phyloP scores from a whole-genome alignment of 2,329 filamentous ascomycete genomes.

The Diaporthe citriasiana region DNA sequence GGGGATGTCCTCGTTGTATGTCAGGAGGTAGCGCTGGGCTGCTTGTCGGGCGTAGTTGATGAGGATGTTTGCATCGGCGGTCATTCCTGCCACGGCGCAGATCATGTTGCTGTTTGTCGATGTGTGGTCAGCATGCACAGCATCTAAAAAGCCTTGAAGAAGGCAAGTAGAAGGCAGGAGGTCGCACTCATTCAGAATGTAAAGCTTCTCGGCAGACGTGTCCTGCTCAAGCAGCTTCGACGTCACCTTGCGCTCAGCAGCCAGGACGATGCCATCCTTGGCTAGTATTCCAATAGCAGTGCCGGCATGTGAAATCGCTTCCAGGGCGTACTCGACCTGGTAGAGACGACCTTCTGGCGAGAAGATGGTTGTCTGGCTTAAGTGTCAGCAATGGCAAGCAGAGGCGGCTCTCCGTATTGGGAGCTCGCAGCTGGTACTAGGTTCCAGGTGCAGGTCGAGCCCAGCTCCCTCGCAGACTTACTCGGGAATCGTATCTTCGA shows the following conservation, averaged over 20 bases:
- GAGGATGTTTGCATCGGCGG: conserved; percentile 98
- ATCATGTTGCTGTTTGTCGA: conserved; percentile 91
- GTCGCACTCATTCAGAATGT: conserved; percentile 95
- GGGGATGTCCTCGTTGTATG: conserved; percentile 99
- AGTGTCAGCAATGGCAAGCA: conserved; percentile 40
- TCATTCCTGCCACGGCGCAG: conserved; percentile 99
- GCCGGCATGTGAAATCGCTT: conserved; percentile 98
- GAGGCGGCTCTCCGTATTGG: not conserved
- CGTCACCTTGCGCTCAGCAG: conserved; percentile 98
- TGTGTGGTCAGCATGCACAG: conserved; percentile 26
- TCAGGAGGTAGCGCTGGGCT: conserved; percentile 96
- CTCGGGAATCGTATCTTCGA: conserved; percentile 96
- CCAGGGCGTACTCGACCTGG: conserved; percentile 98
- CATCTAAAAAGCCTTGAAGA: not conserved
- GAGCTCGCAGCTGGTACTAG: conserved; percentile 10
- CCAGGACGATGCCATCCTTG: conserved; percentile 97
- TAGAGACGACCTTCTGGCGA: conserved; percentile 98
- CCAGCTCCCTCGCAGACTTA: conserved; percentile 63
- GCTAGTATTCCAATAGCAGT: conserved; percentile 97
- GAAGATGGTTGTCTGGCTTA: conserved; percentile 94
- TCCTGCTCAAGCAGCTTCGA: conserved; percentile 99
- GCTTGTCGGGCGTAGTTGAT: conserved; percentile 99
- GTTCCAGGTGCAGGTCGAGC: conserved; percentile 17
- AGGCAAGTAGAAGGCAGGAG: not conserved
- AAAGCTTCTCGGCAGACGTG: conserved; percentile 99